phyloP scores from a whole-genome alignment of 2,329 filamentous ascomycete species.

The Claviceps maximensis region DNA sequence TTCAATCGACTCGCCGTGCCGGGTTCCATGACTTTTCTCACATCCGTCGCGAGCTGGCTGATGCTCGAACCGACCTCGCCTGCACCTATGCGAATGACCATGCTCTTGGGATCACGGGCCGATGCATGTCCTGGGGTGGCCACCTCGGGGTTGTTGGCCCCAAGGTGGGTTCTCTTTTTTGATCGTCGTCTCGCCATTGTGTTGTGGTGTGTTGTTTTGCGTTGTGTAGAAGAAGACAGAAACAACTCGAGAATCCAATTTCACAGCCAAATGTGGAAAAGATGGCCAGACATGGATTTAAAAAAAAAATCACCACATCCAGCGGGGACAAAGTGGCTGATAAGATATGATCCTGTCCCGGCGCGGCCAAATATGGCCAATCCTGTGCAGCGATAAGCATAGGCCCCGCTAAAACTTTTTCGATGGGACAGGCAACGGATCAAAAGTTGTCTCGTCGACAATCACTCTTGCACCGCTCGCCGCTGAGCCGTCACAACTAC shows the following conservation, averaged over 20 bases:
- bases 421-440: neutral
- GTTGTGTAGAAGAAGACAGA: neutral
- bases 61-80: slow-evolving; percentile 86
- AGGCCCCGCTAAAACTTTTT: slow-evolving; percentile 22
- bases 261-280: neutral
- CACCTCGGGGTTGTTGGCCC: slow-evolving; percentile 47
- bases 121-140: slow-evolving; percentile 47
- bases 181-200: slow-evolving; percentile 67
- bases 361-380: neutral
- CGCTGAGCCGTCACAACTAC: neutral
- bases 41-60: slow-evolving; percentile 81
- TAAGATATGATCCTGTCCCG: slow-evolving; percentile 12
- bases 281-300: slow-evolving; percentile 9
- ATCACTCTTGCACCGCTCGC: too few relatives aligned
- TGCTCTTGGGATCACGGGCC: slow-evolving; percentile 71
- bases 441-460: neutral
- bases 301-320: slow-evolving; percentile 19
- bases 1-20: slow-evolving; percentile 81
- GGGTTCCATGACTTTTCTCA: slow-evolving; percentile 89
- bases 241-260: too few relatives aligned
- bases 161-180: slow-evolving; percentile 81
- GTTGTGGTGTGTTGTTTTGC: neutral
- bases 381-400: slow-evolving; percentile 7
- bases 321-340: slow-evolving; percentile 16
- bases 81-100: slow-evolving; percentile 95